Evolutionary conservation across 306 rosid species (phyloP), one percentile per base, ranked within the genome.

Genomic region (Cicer yamashitae): DNA sequence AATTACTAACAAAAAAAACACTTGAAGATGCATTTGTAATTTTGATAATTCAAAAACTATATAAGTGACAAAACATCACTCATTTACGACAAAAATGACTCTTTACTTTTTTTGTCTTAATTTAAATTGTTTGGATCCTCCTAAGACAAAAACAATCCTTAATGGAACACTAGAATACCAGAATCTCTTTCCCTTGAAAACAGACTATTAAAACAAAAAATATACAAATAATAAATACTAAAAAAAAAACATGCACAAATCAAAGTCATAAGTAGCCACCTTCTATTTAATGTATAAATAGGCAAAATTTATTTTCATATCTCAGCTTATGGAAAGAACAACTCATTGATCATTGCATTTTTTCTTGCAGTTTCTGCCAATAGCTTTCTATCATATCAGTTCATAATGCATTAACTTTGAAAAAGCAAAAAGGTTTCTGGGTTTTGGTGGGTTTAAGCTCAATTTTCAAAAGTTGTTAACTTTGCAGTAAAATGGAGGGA

Each of bases 361-460:
- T 45, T 45, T 45, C 11, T 10, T 43, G 10, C 39, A 25, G 18
- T 30, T 59, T 13, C 44, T 30, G 7, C 40, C 10, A 57, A 57
- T 22, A 8, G 30, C 48, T 39, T n/a, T 9, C 68, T 38, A 15
- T 34, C 47, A 45, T 22, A 67, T 34, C 73, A 67, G 12, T 70
- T 68, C 22, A 9, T 41, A 17, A 30, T 41, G 44, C 25, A 71
- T 54, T 44, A 7, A 14, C 51, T 54, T 57, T 45, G 25, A 22
- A 61, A 75, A 71, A 73, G 52, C 9, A 14, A 54, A 70, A 66
- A 40, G 22, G 39, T 45, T 63, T 70, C 40, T 15, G 59, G 57
- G 68, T 51, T 60, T 68, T 62, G 70, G 53, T 70, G 80, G 77
- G 65, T 68, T 51, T 69, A 34, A 47, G 39, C 68, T 38, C 2